phyloP scores from a whole-genome alignment of 176 grass and related monocot species.

The Tuctoria greenei region DNA sequence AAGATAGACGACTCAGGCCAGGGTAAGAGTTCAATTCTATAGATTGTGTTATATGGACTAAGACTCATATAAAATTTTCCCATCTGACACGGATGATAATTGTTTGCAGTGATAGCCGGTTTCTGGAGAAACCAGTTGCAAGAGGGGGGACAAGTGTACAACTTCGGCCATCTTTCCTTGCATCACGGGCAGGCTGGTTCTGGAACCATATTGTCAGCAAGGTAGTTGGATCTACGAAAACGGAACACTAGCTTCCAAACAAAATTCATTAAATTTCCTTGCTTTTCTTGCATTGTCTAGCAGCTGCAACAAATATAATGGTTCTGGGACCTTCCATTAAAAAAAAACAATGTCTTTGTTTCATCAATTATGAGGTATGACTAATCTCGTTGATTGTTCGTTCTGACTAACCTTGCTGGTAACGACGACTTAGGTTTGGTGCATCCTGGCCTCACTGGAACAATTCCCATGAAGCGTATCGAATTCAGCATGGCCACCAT shows the following conservation, averaged over 20 bases:
- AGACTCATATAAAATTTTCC: background rate
- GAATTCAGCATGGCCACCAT: slow-evolving; percentile 17
- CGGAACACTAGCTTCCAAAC: slow-evolving; percentile 16
- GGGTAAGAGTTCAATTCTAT: slow-evolving; percentile 21
- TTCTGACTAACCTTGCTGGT: background rate
- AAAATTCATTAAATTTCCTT: slow-evolving; percentile 24
- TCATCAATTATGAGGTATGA: no score
- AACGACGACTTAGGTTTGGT: slow-evolving; percentile 22
- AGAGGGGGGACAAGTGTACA: slow-evolving; percentile 28
- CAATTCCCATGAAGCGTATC: slow-evolving; percentile 31
- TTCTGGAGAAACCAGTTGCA: slow-evolving; percentile 23
- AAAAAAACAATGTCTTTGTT: background rate
- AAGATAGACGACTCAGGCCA: slow-evolving; percentile 60
- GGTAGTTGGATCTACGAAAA: slow-evolving; percentile 36
- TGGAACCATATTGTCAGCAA: slow-evolving; percentile 34
- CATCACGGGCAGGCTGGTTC: slow-evolving; percentile 35
- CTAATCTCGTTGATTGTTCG: background rate
- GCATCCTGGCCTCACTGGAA: slow-evolving; percentile 30
- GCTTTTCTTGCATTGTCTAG: background rate
- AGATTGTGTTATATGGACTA: background rate
- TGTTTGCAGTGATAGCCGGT: slow-evolving; percentile 28
- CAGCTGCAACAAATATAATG: background rate
- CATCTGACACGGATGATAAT: background rate
- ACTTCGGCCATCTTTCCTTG: slow-evolving; percentile 26
- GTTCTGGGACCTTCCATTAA: background rate